Conservation (phyloP, 495 filamentous ascomycete genomes). For the Trichoderma virens region DNA sequence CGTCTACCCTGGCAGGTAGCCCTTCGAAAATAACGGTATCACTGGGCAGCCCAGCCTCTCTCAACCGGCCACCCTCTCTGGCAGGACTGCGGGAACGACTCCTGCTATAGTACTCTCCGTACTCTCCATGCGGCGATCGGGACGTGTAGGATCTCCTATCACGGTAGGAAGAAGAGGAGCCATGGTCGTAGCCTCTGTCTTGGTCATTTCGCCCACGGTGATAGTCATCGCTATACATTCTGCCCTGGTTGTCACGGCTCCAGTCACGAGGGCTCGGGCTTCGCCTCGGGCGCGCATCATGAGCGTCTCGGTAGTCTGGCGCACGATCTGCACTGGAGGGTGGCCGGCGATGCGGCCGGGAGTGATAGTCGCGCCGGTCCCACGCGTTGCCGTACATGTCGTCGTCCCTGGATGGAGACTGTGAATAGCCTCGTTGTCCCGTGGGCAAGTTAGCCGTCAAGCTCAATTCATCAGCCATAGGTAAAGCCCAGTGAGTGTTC, state of each 20-base stretch:
- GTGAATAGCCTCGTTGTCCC: slow-evolving; percentile 28
- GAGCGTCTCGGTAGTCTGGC: neutral
- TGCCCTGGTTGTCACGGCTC: slow-evolving; percentile 7
- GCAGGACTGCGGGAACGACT: slow-evolving; percentile 14
- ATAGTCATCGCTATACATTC: slow-evolving; percentile 7
- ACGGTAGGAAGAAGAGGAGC: slow-evolving; percentile 13
- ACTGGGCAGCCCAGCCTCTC: slow-evolving; percentile 3
- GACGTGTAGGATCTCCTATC: slow-evolving; percentile 27
- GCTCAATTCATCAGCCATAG: slow-evolving; percentile 24
- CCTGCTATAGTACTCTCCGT: slow-evolving; percentile 30
- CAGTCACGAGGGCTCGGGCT: neutral
- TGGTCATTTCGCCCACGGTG: slow-evolving; percentile 30
- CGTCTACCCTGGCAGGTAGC: slow-evolving; percentile 20
- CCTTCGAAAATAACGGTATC: slow-evolving; percentile 56
- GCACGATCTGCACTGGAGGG: neutral
- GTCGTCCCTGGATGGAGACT: slow-evolving; percentile 20
- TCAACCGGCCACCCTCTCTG: neutral
- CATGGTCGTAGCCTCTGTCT: slow-evolving; percentile 46
- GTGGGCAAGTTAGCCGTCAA: slow-evolving; percentile 28
- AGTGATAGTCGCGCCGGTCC: neutral
- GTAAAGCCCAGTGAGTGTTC: neutral
- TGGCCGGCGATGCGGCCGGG: neutral
- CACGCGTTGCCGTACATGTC: neutral
- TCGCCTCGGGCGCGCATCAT: neutral
- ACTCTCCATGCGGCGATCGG: slow-evolving; percentile 38